These are phyloP conservation scores for Aspergillus wentii DNA, from an alignment of 495 filamentous ascomycete species.

Conservation along the genomic window DNA sequence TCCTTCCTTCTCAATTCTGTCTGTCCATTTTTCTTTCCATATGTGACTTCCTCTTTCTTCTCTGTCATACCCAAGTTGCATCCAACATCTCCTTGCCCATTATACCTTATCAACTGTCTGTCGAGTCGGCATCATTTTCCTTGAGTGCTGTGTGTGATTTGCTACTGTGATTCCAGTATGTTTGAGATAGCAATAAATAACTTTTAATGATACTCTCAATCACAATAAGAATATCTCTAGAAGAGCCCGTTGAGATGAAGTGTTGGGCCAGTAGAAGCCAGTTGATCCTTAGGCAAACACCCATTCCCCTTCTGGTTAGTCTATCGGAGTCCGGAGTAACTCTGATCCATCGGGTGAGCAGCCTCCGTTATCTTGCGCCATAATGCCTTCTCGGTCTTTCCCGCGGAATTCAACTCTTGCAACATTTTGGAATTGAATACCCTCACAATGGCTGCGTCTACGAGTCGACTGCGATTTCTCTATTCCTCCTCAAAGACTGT, in stretches of 20 bases:
- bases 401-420: constrained; percentile 21
- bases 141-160: constrained; percentile 4
- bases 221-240: background rate
- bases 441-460: constrained; percentile 30
- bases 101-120: too few species aligned
- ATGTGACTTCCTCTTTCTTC: constrained; percentile 3
- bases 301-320: too few species aligned
- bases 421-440: constrained; percentile 16
- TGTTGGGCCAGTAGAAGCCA: too few species aligned
- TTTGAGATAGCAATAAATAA: too few species aligned
- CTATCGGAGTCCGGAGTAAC: constrained; percentile 6
- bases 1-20: constrained; percentile 1
- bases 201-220: constrained; percentile 11
- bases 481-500: constrained; percentile 24
- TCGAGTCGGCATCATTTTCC: background rate
- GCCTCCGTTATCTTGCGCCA: constrained; percentile 9
- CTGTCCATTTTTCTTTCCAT: constrained; percentile 1
- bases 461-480: constrained; percentile 31
- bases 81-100: background rate
- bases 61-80: constrained; percentile 7
- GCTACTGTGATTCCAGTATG: constrained; percentile 9
- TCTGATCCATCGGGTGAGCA: constrained; percentile 6
- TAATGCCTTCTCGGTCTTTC: constrained; percentile 14
- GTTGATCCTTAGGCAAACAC: too few species aligned
- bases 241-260: too few species aligned